Base-by-base conservation (phyloP, 495 filamentous ascomycete species). In the Aspergillus sclerotiicarbonarius region DNA sequence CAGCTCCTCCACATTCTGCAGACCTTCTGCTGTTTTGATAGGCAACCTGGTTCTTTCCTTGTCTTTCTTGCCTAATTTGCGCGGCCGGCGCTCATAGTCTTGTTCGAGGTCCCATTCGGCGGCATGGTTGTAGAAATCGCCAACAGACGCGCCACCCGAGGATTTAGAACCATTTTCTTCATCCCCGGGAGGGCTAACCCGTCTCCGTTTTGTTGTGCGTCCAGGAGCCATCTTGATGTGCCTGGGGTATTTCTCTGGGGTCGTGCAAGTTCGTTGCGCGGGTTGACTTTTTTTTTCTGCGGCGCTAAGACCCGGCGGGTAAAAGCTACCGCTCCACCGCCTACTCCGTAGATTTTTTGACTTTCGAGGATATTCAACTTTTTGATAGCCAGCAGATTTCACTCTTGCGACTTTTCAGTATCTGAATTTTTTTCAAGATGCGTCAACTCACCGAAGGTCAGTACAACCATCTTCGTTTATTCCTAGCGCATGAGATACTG, bases 91-190 rank as follows among this genome's bases (percentile, higher is more conserved):
- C 72, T 96, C 92, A 78, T 98, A 98, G 64, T 87, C 84, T 62
- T 97, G 88, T 72, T 98, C 94, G 47, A 96, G 80, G 68, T 96
- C 82, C 94, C 94, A 97, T 67, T 80, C 74, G 39, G 77, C 71
- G 53, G 76, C 80, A 51, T 69, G 69, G 57, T 56, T 63, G 62
- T 71, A 68, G 48, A 78, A 78, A 30, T 77, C 73, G 53, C 57
- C 68, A 41, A 47, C 49, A 48, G 62, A 8, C 13, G 37, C 62
- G 44, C 57, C 47, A 30, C 75, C 65, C 25, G 67, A 64, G 56
- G 63, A 58, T 13, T 75, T 73, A 1, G 70, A 67, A 43, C 74
- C 65, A 15, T 71, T 67, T 6, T 74, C 67, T 49, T 69, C 72
- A 7, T 72, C 75, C 1, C 58, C 70, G 30, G 82, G 75, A 51